Base-by-base conservation (phyloP, 345 rosid genomes). In the Viola odorata region DNA sequence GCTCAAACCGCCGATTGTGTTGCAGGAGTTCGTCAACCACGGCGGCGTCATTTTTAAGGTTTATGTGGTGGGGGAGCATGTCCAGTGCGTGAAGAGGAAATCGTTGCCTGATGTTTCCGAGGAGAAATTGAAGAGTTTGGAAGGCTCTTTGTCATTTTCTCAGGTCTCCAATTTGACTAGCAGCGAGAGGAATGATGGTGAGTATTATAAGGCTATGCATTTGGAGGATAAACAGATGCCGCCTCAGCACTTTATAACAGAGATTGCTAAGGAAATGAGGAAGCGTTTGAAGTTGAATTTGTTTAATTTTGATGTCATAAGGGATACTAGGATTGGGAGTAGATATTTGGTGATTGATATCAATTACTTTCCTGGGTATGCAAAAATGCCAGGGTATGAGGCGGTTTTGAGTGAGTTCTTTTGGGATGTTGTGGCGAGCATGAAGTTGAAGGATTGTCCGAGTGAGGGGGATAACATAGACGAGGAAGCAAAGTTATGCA, bases 1-100 rank as follows among this genome's bases (percentile, higher is more conserved):
- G 76, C 69, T 78, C 38, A 77, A 64, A 60, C 77, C 87, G 3
- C 88, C 91, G 12, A 81, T 81, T 42, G 85, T 85, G 7, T 57
- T 85, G 37, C 91, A 85, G 71, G 87, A 85, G 61, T 85, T 85
- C 32, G 75, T 82, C 51, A 85, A 85, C 45, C 87, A 85, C 60
- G 87, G 91, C 7, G 91, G 91, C 3, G 91, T 85, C 8, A 73
- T 85, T 16, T 82, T 85, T 58, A 82, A 82, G 74, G 81, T 85
- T 3, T 85, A 80, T 5, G 90, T 85, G 9, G 84, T 73, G 0
- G 90, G 90, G 36, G 79, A 65, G 13, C 73, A 67, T 23, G 87
- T 85, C 49, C 73, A 73, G 71, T 78, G 90, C 45, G 85, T 85
- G 59, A 82, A 78, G 55, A 62, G 87, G 67, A 82, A 69, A 73